These are phyloP conservation scores for Metarhizium anisopliae DNA, from an alignment of 2,329 filamentous ascomycete genomes.

Conservation along the genomic window DNA sequence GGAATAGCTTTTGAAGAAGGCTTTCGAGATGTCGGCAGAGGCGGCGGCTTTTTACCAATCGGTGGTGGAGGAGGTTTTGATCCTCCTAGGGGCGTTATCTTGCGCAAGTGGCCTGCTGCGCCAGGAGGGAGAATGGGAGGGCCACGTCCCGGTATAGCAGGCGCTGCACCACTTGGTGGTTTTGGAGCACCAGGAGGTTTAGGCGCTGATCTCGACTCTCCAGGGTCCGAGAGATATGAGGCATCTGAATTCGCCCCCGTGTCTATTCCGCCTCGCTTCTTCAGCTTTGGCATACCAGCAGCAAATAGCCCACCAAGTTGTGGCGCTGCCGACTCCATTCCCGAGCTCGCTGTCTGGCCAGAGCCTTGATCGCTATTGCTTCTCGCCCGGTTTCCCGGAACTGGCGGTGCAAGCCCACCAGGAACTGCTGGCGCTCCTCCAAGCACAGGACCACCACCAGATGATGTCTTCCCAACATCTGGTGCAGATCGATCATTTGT, in stretches of 20 bases:
- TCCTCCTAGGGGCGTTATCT: slow-evolving; percentile 34
- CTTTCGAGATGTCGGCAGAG: slow-evolving; percentile 51
- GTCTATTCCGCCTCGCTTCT: slow-evolving; percentile 72
- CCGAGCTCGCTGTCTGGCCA: slow-evolving; percentile 27
- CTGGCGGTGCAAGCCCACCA: slow-evolving; percentile 61
- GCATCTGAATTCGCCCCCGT: slow-evolving; percentile 53
- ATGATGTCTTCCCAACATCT: slow-evolving; percentile 33
- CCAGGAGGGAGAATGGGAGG: slow-evolving; percentile 32
- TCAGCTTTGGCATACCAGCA: slow-evolving; percentile 90
- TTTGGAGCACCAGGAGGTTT: slow-evolving; percentile 49
- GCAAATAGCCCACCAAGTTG: slow-evolving; percentile 85
- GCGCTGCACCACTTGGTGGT: slow-evolving; percentile 49
- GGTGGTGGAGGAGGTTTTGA: slow-evolving; percentile 57
- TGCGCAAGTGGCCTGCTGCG: slow-evolving; percentile 43
- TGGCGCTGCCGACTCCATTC: slow-evolving; percentile 51
- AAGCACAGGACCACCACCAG: slow-evolving; percentile 47
- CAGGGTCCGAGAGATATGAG: slow-evolving; percentile 75
- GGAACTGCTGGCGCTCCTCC: slow-evolving; percentile 73
- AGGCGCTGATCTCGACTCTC: slow-evolving; percentile 20
- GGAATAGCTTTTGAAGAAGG: slow-evolving; percentile 33
- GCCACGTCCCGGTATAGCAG: slow-evolving; percentile 45
- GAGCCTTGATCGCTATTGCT: slow-evolving; percentile 74
- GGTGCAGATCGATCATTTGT: slow-evolving; percentile 92
- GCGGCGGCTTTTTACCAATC: slow-evolving; percentile 66
- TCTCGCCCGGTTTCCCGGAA: slow-evolving; percentile 60